phyloP scores from a whole-genome alignment of 768 basidiomycete species.

The Tubosaeta sp. region DNA sequence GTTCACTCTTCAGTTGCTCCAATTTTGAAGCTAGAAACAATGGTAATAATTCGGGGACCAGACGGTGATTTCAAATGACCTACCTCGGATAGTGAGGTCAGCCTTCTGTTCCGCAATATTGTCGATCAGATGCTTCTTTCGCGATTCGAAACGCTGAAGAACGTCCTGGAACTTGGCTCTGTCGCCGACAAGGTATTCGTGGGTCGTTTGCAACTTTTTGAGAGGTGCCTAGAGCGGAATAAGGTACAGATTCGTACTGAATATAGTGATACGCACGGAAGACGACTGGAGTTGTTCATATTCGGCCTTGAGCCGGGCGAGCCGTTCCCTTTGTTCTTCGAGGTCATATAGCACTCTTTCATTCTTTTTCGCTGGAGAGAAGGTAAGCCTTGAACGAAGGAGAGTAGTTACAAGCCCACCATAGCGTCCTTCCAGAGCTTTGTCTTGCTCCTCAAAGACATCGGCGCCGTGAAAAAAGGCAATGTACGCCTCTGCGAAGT shows the following conservation, averaged over 20 bases:
- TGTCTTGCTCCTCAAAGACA: conserved; percentile 65
- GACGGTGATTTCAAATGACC: conserved; percentile 8
- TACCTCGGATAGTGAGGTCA: conserved; percentile 56
- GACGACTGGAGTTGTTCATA: conserved; percentile 56
- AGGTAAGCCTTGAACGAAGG: background rate
- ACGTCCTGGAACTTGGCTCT: conserved; percentile 76
- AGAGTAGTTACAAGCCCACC: conserved; percentile 39
- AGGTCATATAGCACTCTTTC: conserved; percentile 62
- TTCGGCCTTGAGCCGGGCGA: conserved; percentile 48
- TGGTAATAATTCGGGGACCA: background rate
- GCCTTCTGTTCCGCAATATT: conserved; percentile 64
- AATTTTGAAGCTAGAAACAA: conserved; percentile 51
- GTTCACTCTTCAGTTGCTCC: conserved; percentile 60
- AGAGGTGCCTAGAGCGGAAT: conserved; percentile 50
- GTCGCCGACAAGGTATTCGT: conserved; percentile 65
- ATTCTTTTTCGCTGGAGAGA: conserved; percentile 58
- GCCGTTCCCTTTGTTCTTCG: conserved; percentile 48
- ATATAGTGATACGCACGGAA: conserved; percentile 40
- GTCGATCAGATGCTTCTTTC: conserved; percentile 64
- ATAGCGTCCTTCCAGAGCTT: conserved; percentile 70
- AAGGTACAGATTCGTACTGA: background rate
- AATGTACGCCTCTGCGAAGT: conserved; percentile 62
- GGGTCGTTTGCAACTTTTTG: conserved; percentile 56
- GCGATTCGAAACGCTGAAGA: conserved; percentile 61
- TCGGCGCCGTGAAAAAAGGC: conserved; percentile 66